A percentile compares a stretch with the other conserved stretches of the same genome.
Evolutionary conservation across 108 stramenopile genomes (phyloP).

Genomic region (Skeletonema grethae): DNA sequence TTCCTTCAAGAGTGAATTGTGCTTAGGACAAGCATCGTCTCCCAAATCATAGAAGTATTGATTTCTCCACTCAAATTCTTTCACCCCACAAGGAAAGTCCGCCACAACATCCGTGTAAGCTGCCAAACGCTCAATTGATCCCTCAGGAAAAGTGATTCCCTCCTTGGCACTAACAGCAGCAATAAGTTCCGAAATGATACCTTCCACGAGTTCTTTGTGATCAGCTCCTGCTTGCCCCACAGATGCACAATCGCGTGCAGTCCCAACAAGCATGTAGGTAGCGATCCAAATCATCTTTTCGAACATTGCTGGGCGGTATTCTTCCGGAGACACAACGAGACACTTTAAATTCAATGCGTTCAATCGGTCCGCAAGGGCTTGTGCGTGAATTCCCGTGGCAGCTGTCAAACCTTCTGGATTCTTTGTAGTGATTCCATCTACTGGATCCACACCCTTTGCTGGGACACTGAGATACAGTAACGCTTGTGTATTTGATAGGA

Average conservation of each 20-base stretch:
- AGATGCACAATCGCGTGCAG: slow-evolving; percentile 73
- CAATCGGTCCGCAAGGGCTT: slow-evolving; percentile 82
- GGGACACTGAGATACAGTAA: slow-evolving; percentile 88
- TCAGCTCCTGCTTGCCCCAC: slow-evolving; percentile 78
- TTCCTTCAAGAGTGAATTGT: slow-evolving; percentile 67
- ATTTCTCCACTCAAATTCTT: slow-evolving; percentile 96
- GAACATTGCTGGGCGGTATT: slow-evolving; percentile 82
- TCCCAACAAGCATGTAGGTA: slow-evolving; percentile 89
- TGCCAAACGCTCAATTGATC: slow-evolving; percentile 68
- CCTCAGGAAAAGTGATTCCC: slow-evolving; percentile 61
- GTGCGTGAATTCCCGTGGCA: slow-evolving; percentile 81
- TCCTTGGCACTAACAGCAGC: slow-evolving; percentile 61
- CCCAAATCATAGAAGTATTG: slow-evolving; percentile 76
- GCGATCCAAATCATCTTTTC: slow-evolving; percentile 96
- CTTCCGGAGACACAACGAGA: slow-evolving; percentile 63
- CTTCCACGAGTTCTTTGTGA: slow-evolving; percentile 63
- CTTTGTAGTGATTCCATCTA: slow-evolving; percentile 87
- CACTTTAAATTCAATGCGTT: slow-evolving; percentile 74
- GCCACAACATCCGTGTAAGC: slow-evolving; percentile 92
- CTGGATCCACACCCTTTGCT: slow-evolving; percentile 79
- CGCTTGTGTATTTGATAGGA: slow-evolving; percentile 81
- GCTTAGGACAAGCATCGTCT: slow-evolving; percentile 66
- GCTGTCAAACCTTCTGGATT: slow-evolving; percentile 94
- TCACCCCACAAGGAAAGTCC: slow-evolving; percentile 91
- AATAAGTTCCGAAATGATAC: slow-evolving; percentile 67